A percentile compares a stretch with the other conserved stretches of the same genome.
These are phyloP conservation scores for Marasmius sp. DNA, from an alignment of 1,284 basidiomycete genomes.

Conservation along the genomic window DNA sequence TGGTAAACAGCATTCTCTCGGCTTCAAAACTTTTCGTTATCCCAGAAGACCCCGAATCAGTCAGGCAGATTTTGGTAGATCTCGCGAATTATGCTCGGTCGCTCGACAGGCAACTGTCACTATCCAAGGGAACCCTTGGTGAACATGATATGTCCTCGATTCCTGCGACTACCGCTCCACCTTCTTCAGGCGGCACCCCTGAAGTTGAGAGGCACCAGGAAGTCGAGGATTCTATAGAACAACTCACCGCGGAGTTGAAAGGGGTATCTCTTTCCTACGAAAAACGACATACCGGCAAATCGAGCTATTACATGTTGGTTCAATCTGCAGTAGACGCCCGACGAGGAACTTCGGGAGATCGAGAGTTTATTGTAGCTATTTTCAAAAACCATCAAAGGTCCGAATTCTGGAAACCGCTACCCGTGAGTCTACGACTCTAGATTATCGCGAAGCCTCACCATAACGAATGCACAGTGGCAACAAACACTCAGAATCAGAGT, in stretches of 20 bases:
- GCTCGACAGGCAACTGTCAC: conserved; percentile 8
- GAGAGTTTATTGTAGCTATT: neutral
- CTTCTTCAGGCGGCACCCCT: neutral
- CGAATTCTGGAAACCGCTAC: conserved; percentile 6
- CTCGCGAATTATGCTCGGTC: conserved; percentile 7
- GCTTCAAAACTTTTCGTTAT: conserved; percentile 4
- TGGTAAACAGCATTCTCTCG: conserved; percentile 11
- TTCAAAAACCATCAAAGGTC: neutral
- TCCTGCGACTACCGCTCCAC: neutral
- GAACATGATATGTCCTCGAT: neutral
- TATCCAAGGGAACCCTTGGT: neutral
- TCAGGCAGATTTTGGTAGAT: conserved; percentile 10
- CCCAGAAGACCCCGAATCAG: conserved; percentile 6
- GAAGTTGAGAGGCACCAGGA: neutral
- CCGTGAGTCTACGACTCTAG: conserved; percentile 4
- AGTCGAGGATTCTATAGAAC: neutral
- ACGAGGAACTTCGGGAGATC: neutral
- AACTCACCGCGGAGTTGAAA: neutral
- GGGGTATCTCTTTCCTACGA: neutral
- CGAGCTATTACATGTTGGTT: conserved; percentile 9
- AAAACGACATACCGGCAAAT: conserved; percentile 9
- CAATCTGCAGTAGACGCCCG: conserved; percentile 11
- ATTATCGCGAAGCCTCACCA: neutral
- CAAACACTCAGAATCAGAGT: neutral
- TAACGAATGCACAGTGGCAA: conserved; percentile 5